Percentiles rank a stretch among this genome's conserved stretches.
These are phyloP conservation scores for Aspergillus wentii DNA, from an alignment of 495 filamentous ascomycete species.

Conservation along the genomic window DNA sequence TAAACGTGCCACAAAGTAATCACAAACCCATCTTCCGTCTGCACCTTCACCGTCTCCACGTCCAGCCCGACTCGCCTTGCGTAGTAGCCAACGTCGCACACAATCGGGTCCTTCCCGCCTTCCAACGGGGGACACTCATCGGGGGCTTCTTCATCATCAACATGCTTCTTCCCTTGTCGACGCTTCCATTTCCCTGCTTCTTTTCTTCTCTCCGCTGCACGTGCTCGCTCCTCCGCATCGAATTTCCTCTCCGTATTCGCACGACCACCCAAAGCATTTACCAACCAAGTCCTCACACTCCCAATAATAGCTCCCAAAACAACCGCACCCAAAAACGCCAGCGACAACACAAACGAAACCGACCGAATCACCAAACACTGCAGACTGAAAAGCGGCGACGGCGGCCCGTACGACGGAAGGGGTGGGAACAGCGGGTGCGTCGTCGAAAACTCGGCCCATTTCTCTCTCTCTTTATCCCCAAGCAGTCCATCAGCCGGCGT, in stretches of 20 bases:
- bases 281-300: slow-evolving; percentile 37
- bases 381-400: slow-evolving; percentile 56
- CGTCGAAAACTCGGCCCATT: no score
- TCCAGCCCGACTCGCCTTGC: slow-evolving; percentile 85
- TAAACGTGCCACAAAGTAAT: slow-evolving; percentile 87
- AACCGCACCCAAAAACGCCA: slow-evolving; percentile 70
- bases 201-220: slow-evolving; percentile 47
- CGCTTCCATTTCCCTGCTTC: slow-evolving; percentile 58
- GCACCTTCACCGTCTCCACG: slow-evolving; percentile 74
- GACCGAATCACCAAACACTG: slow-evolving; percentile 58
- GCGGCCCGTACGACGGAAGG: slow-evolving; percentile 76
- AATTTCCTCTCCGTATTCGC: slow-evolving; percentile 59
- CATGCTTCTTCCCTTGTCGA: slow-evolving; percentile 30
- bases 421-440: slow-evolving; percentile 81
- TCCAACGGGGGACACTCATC: slow-evolving; percentile 67
- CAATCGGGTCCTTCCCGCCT: slow-evolving; percentile 71
- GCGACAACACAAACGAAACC: slow-evolving; percentile 67
- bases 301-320: slow-evolving; percentile 67
- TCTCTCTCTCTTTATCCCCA: no score
- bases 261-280: slow-evolving; percentile 39
- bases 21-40: slow-evolving; percentile 94
- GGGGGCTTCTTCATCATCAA: slow-evolving; percentile 28
- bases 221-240: slow-evolving; percentile 60
- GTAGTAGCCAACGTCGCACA: slow-evolving; percentile 82
- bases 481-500: slow-evolving; percentile 11